A percentile compares a stretch with the other conserved stretches of the same genome.
Evolutionary conservation across 805 yeast genomes (phyloP).

Genomic region (Groenewaldozyma salmanticensis): DNA sequence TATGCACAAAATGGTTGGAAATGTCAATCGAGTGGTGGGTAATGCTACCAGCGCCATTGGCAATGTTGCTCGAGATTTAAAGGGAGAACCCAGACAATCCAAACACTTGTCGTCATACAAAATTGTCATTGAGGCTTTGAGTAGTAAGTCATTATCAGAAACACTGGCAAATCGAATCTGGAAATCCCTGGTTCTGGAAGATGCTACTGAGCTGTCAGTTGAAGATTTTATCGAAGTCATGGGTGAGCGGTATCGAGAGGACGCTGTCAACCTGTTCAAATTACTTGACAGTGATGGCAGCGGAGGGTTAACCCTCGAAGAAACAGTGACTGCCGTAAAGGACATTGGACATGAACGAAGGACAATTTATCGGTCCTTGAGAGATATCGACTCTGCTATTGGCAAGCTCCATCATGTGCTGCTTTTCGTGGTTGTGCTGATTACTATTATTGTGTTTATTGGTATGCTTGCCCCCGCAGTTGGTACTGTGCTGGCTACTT

Average conservation of each 20-base stretch:
- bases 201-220: slow-evolving; percentile 23
- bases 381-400: slow-evolving; percentile 33
- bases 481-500: slow-evolving; percentile 31
- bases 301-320: slow-evolving; percentile 29
- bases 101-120: slow-evolving; percentile 11
- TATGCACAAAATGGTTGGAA: slow-evolving; percentile 19
- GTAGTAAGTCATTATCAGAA: slow-evolving; percentile 19
- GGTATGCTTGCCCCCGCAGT: slow-evolving; percentile 34
- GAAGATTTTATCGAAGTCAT: slow-evolving; percentile 28
- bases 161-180: slow-evolving; percentile 31
- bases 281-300: slow-evolving; percentile 28
- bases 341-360: slow-evolving; percentile 28
- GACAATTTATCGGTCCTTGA: slow-evolving; percentile 27
- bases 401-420: slow-evolving; percentile 29
- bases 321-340: slow-evolving; percentile 25
- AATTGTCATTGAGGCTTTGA: slow-evolving; percentile 27
- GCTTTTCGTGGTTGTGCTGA: slow-evolving; percentile 23
- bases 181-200: slow-evolving; percentile 33
- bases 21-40: slow-evolving; percentile 21
- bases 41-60: slow-evolving; percentile 22
- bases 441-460: slow-evolving; percentile 30
- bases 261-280: slow-evolving; percentile 25
- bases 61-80: slow-evolving; percentile 15
- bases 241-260: slow-evolving; percentile 24
- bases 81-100: slow-evolving; percentile 9